Evolutionary conservation across 805 yeast genomes (phyloP).

Genomic region (Wickerhamomyces kurtzmanii): DNA sequence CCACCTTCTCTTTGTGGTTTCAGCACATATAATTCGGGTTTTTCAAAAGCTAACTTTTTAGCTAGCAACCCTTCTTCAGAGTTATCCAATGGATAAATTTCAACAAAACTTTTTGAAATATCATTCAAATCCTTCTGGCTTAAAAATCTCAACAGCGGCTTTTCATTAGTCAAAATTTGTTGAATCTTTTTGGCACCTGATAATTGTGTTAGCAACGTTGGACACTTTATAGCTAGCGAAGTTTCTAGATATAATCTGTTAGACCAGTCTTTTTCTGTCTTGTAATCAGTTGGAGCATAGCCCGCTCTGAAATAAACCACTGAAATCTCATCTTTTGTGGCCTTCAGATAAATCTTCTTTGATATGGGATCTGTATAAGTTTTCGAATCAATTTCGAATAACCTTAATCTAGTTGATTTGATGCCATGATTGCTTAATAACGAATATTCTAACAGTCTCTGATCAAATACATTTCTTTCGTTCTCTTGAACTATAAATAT

Average conservation of each 20-base stretch:
- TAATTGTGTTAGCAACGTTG: conserved; percentile 79
- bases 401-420: conserved; percentile 54
- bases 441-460: conserved; percentile 70
- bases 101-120: conserved; percentile 60
- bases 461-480: conserved; percentile 90
- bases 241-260: conserved; percentile 66
- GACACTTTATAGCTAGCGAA: conserved; percentile 81
- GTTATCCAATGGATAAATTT: conserved; percentile 79
- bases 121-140: conserved; percentile 16
- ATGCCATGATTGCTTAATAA: conserved; percentile 48
- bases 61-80: conserved; percentile 54
- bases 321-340: conserved; percentile 62
- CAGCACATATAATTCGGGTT: conserved; percentile 68
- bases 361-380: conserved; percentile 25
- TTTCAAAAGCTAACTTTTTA: conserved; percentile 52
- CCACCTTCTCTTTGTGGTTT: conserved; percentile 99
- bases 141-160: conserved; percentile 37
- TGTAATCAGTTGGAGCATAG: conserved; percentile 77
- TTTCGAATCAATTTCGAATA: conserved; percentile 42
- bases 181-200: conserved; percentile 93
- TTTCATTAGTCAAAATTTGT: conserved; percentile 63
- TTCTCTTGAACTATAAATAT: conserved; percentile 74
- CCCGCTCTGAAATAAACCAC: conserved; percentile 90
- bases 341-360: conserved; percentile 40
- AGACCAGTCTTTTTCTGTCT: conserved; percentile 60